Conservation (phyloP, 805 yeast genomes). For the Priceomyces fermenticarens region DNA sequence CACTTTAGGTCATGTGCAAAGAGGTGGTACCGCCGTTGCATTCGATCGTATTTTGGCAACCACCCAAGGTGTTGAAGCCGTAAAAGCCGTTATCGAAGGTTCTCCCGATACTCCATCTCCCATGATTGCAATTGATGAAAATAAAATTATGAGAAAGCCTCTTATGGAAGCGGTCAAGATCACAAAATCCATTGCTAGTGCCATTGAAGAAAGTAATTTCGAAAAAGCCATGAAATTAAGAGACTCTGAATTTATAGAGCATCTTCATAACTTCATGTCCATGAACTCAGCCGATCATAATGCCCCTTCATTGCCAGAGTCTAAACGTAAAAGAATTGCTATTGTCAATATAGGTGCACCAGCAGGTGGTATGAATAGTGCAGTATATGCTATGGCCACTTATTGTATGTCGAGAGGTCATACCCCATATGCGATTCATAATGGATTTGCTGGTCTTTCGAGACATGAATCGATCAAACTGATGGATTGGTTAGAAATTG, state of each 20-base stretch:
- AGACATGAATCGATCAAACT: constrained; percentile 81
- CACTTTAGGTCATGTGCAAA: constrained; percentile 94
- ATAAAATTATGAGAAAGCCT: constrained; percentile 80
- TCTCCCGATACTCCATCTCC: constrained; percentile 94
- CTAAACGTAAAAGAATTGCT: constrained; percentile 69
- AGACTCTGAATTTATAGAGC: constrained; percentile 84
- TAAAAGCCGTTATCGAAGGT: constrained; percentile 81
- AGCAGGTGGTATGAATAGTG: constrained; percentile 93
- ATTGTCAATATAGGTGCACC: constrained; percentile 95
- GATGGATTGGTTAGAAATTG: constrained; percentile 80
- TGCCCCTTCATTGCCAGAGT: constrained; percentile 55
- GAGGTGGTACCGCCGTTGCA: constrained; percentile 98
- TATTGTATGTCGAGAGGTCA: constrained; percentile 91
- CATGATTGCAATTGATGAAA: constrained; percentile 85
- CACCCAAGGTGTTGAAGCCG: constrained; percentile 96
- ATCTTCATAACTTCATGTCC: constrained; percentile 67
- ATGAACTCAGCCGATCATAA: constrained; percentile 69
- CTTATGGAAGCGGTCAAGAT: constrained; percentile 85
- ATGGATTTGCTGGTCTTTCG: constrained; percentile 89
- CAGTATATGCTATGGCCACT: constrained; percentile 84
- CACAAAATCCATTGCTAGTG: constrained; percentile 87
- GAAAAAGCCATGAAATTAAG: constrained; percentile 83
- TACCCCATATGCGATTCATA: constrained; percentile 82
- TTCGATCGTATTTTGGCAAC: constrained; percentile 90
- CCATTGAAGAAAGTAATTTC: constrained; percentile 76